A percentile compares a stretch with the other conserved stretches of the same genome.
Evolutionary conservation across 106 monocot species (phyloP).

Genomic region (Platanthera guangdongensis): DNA sequence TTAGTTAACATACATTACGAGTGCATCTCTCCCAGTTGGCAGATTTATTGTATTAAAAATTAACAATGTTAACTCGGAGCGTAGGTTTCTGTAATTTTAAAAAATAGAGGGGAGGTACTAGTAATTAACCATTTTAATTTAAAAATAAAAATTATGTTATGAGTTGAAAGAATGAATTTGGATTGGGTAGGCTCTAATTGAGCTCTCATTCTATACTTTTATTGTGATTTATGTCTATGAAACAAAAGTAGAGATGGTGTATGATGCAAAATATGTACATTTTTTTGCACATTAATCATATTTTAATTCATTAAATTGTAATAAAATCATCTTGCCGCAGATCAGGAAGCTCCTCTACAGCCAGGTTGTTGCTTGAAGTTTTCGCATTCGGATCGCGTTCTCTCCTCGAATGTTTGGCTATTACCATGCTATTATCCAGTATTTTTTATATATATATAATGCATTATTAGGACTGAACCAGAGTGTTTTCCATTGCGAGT

Average conservation of each 20-base stretch:
- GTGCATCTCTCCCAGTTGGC: too few relatives aligned
- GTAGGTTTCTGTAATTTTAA: too few relatives aligned
- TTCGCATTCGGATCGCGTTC: background rate
- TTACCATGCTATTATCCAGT: background rate
- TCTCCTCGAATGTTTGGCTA: background rate
- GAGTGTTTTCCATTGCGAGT: background rate
- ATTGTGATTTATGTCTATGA: background rate
- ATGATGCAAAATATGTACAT: background rate
- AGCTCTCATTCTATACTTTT: too few relatives aligned
- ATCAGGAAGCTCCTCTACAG: constrained; percentile 9
- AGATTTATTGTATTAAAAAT: too few relatives aligned
- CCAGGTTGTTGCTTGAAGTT: constrained; percentile 3
- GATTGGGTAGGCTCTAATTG: too few relatives aligned
- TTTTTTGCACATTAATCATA: background rate
- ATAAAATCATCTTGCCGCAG: background rate
- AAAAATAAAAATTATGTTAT: too few relatives aligned
- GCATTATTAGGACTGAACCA: background rate
- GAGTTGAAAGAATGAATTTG: too few relatives aligned
- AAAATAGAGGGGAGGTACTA: too few relatives aligned
- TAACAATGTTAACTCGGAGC: too few relatives aligned
- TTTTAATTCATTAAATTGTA: background rate
- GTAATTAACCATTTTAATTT: too few relatives aligned
- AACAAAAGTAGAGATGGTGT: background rate
- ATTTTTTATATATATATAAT: background rate
- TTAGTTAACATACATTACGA: too few relatives aligned